Conservation (phyloP, 2,329 filamentous ascomycete species). For the Chaetomiaceae sp. region DNA sequence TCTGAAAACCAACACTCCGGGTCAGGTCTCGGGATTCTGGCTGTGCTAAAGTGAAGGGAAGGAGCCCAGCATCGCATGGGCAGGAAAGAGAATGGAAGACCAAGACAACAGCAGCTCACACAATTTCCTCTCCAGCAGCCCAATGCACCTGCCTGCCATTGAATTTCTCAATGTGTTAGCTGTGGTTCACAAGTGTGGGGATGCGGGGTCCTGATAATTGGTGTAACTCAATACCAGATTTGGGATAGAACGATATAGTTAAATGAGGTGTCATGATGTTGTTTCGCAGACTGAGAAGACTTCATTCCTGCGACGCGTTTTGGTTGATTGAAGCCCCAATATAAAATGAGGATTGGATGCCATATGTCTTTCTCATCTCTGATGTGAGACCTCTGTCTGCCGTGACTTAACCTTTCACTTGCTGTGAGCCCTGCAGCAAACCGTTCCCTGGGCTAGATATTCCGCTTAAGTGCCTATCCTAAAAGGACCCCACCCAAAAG, state of each 20-base stretch:
- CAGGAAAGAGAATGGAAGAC: no score
- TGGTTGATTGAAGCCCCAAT: no score
- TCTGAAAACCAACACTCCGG: no score
- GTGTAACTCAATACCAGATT: neutral
- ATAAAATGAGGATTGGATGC: no score
- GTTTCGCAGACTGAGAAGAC: neutral
- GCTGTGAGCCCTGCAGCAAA: no score
- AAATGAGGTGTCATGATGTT: neutral
- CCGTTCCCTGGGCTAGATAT: neutral
- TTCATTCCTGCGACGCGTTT: no score
- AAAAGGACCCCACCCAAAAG: conserved; percentile 2
- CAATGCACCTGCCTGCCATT: neutral
- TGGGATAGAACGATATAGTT: neutral
- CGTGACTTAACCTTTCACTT: no score
- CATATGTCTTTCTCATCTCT: no score
- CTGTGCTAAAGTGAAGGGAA: neutral
- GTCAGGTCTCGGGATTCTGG: neutral
- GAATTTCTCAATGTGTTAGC: conserved; percentile 6
- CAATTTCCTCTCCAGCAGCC: conserved; percentile 1
- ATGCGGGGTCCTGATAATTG: conserved; percentile 1
- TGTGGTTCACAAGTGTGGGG: neutral
- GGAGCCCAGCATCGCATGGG: neutral
- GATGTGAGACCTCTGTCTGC: no score
- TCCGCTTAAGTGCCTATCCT: conserved; percentile 11
- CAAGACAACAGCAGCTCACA: conserved; percentile 6